Evolutionary conservation across 176 grass and related monocot genomes (phyloP).

Genomic region (Ensete glaucum): DNA sequence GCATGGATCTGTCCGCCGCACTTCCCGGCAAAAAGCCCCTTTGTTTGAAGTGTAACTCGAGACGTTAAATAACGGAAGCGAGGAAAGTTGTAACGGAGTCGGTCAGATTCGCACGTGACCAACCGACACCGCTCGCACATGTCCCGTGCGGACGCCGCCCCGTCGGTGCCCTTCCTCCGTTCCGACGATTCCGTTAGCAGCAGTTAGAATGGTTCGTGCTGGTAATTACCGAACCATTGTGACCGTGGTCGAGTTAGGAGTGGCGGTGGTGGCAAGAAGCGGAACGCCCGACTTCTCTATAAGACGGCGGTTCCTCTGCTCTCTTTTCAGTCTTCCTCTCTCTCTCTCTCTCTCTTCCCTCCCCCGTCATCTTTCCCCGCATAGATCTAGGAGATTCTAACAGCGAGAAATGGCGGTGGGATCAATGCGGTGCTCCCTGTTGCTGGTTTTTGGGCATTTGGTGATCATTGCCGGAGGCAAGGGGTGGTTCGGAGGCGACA

Average conservation of each 20-base stretch:
- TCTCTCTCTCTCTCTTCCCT: not conserved
- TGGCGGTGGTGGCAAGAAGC: too few species aligned
- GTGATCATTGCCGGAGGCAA: slow-evolving; percentile 15
- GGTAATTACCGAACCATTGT: not conserved
- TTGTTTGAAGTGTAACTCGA: too few species aligned
- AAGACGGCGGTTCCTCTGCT: not conserved
- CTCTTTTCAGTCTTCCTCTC: not conserved
- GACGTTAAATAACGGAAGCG: too few species aligned
- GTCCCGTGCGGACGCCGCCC: not conserved
- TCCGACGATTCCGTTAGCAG: not conserved
- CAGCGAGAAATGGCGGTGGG: slow-evolving; percentile 5
- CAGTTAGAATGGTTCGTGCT: not conserved
- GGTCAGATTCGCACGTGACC: not conserved
- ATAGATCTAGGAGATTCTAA: not conserved
- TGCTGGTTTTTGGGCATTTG: slow-evolving; percentile 21
- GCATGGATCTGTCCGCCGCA: too few species aligned
- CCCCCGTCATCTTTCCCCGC: not conserved
- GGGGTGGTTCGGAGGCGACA: slow-evolving; percentile 2
- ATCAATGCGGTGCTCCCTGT: slow-evolving; percentile 13
- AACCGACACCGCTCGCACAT: not conserved
- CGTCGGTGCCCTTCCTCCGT: not conserved
- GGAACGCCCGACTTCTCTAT: not conserved
- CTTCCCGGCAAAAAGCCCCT: too few species aligned
- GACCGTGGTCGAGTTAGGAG: not conserved
- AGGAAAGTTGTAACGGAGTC: too few species aligned